Evolutionary conservation across 2,329 filamentous ascomycete species (phyloP), one percentile per base, ranked within the genome.

Genomic region (Aspergillus sp.): DNA sequence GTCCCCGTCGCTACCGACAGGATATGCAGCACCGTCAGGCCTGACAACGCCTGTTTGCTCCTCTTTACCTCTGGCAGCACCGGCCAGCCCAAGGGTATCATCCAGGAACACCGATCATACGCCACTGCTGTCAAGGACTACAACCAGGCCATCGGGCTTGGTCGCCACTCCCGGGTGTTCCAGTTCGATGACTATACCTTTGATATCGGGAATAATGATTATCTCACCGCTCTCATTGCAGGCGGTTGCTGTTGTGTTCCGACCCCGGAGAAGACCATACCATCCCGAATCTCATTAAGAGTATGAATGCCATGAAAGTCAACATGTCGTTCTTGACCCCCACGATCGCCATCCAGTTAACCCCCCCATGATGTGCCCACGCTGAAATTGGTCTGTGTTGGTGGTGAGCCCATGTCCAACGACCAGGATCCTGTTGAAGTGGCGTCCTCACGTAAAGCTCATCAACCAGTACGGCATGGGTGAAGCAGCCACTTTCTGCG

Each of bases 391-490:
- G 12, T 48, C n/a, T 48, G 46, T 17, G 33, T 48, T 11, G 46
- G 46, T 8, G 46, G 46, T 7, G 46, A 48, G 12, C 46, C 46
- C 2, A 27, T 19, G 3, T 19, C 46, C 6, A 14, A 19, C 1
- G 46, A 48, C n/a, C n/a, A n/a, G n/a, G n/a, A n/a, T 48, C 9
- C 17, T 48, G 4, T 1, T 54, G 0, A 63, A 63, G 45, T 70
- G 67, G 67, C 37, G 50, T 0, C 2, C 21, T 15, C 57, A 41
- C 6, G 58, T 62, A 1, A 48, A 57, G 6, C 52, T 70, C 3
- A 49, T 70, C 2, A 70, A 70, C 21, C 66, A 68, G 27, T 70
- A 68, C 43, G 68, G 68, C 1, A 69, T 69, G 67, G 67, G 68
- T 9, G 68, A 70, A 41, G 58, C 61, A 2, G 67, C 66, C 12